Base-by-base conservation (phyloP, 345 rosid species). In the Noccaea bulbosa region DNA sequence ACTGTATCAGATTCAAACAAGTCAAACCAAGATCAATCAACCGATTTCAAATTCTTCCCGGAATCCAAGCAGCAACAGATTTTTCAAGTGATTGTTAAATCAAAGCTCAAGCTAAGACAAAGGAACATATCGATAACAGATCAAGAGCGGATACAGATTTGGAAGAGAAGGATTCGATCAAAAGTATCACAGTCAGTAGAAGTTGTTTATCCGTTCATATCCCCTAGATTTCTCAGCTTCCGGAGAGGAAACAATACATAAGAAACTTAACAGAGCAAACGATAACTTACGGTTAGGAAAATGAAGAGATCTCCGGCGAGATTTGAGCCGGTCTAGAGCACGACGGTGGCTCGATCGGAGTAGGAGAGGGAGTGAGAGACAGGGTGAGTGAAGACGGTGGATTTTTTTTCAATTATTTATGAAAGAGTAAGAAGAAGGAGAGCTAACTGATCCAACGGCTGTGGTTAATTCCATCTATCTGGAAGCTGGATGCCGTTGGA, bases 381-480 rank as follows among this genome's bases (percentile, higher is more conserved):
- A 11, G 8, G 46, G 73, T 9, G 65, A 62, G 78, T 68, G 78
- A 45, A 22, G 72, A 68, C 1, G 39, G 65, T 68, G 45, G 72
- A 35, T 37, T 44, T n/a, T n/a, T n/a, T n/a, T n/a, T 20, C 30
- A 27, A 27, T 3, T 61, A 75, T 75, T 62, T 74, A 67, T 45
- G 48, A 49, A 37, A n/a, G 65, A 62, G 65, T 75, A 68, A 54
- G 69, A 53, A 61, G 65, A 53, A 58, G 53, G 62, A 5, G 62
- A 62, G 37, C 39, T 45, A 6, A 33, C 2, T 53, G 57, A 75
- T 75, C 78, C 74, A 62, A 75, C 74, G 78, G 74, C 64, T 69
- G 52, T 16, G 20, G 2, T 69, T 45, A 10, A 8, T 37, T 52
- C 43, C 1, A 66, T 52, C 32, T 60, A 2, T 67, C 4, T 5